Evolutionary conservation across 139 green algal genomes (phyloP), one percentile per base, ranked within the genome.

Genomic region (Volvox reticuliferus): DNA sequence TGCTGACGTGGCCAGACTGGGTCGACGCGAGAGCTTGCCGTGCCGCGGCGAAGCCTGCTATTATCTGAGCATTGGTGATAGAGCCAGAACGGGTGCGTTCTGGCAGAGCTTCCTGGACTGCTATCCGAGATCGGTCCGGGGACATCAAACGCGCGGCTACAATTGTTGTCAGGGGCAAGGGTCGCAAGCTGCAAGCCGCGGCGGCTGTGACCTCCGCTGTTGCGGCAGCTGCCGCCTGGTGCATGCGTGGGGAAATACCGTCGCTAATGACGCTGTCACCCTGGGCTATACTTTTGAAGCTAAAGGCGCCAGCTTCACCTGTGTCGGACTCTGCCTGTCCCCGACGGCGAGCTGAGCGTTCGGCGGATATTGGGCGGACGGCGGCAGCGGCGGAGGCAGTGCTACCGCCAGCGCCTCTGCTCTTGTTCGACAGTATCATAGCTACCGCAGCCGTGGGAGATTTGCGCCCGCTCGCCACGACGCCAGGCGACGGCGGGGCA

Each of bases 161-260:
- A 26, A 88, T 79, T 24, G 63, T 30, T 36, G 28, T 82, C 1
- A 82, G 28, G 1, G 69, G 44, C 44, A 89, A 71, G 6, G 85
- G 85, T 18, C 85, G 85, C 85, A 89, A 13, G 69, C 44, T 82
- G 69, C 36, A 55, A 12, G 85, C 85, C 1, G 85, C 85, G n/a
- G n/a, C 86, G 9, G 71, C 55, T 6, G 86, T 55, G 0, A 90
- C 86, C 33, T 90, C 86, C 9, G 73, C 73, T 1, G 71, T 20
- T 12, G 86, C 86, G 12, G 86, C 44, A 1, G 55, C 86, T 3
- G 73, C 32, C 17, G 55, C 50, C 73, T 83, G 50, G 30, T 75
- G 86, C 73, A 90, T 90, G n/a, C 71, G 86, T 33, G 86, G 86
- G 12, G 86, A 84, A 6, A 76, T 22, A 55, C 68, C 71, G 24